Base-by-base conservation (phyloP, 345 rosid genomes). In the Erysimum cheiranthoides region DNA sequence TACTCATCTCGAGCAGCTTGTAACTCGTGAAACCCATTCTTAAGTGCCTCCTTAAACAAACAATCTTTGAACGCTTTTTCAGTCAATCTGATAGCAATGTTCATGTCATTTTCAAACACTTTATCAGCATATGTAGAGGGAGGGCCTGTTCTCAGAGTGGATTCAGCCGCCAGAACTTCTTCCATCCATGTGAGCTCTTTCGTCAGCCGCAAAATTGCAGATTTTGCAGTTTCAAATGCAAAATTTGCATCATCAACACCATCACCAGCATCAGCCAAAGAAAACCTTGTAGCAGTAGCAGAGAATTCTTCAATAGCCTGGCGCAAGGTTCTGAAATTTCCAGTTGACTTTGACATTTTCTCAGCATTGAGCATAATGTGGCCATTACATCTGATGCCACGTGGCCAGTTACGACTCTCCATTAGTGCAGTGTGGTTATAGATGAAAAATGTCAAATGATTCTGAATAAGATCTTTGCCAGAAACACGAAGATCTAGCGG, bases 191-290 rank as follows among this genome's bases (percentile, higher is more conserved):
- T 61, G 70, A 90, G 87, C 80, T 94, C 97, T 80, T 88, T 94
- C 10, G 97, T 90, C 57, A 94, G 92, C 40, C 95, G 85, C 56
- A 90, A 84, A 66, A 94, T 92, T 45, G 93, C 98, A 47, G 97
- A 82, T 79, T 90, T 94, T 35, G 97, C 93, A 58, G 96, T 92
- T 78, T 88, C 95, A 78, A 85, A 86, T 3, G 86, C 96, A 74
- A 92, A 94, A 69, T 94, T 94, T n/a, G 97, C 98, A 86, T 94
- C 98, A 70, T 94, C 98, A 54, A 90, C 91, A 4, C 97, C 98
- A 61, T 94, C 98, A 30, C 98, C 98, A 58, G 97, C 92, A 88
- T 92, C 98, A 72, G 98, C 98, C 49, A 90, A 81, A 63, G 93
- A 84, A 80, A 86, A 92, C 53, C 97, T 85, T 12, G 97, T 90